Evolutionary conservation across 305 asterid species (phyloP), one percentile per base, ranked within the genome.

Genomic region (Rubia peregrina): DNA sequence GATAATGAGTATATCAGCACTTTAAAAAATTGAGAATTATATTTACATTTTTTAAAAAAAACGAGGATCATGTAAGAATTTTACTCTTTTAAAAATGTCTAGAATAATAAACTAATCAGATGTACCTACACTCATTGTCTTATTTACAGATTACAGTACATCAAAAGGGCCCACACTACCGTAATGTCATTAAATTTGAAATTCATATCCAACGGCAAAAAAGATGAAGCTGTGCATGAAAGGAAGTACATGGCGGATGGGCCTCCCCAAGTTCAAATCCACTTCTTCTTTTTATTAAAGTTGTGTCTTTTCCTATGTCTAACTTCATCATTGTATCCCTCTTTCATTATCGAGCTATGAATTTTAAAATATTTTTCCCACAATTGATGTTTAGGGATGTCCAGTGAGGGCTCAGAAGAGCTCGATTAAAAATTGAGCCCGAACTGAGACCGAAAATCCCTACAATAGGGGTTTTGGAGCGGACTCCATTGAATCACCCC

Each of bases 281-380:
- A 61, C 48, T 78, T 65, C 73, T 73, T 74, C 57, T 51, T 62
- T 72, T 71, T 56, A 26, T 65, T 77, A 73, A 56, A 51, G 57
- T 51, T 51, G 74, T 76, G 85, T 81, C 83, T 76, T 79, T 80
- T 71, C 76, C 74, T 40, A 13, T 74, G 78, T 65, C 80, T 76
- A 9, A 10, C 5, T 4, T 16, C 8, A 24, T 48, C 42, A 10
- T 65, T 65, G 4, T 44, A 8, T 19, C 33, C 14, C 7, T 1
- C 40, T 66, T 6, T 21, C 12, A 46, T 86, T 79, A 83, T 83
- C 83, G 80, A 79, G 67, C 68, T 63, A 79, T 81, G 3, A 21
- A 80, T 73, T 57, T 70, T 11, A 49, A 60, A 73, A 65, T 43
- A n/a, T 2, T 48, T 17, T 59, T 38, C 24, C 33, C 42, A 22